Evolutionary conservation across 1,284 basidiomycete genomes (phyloP), one percentile per base, ranked within the genome.

Genomic region (Naganishia cerealis): DNA sequence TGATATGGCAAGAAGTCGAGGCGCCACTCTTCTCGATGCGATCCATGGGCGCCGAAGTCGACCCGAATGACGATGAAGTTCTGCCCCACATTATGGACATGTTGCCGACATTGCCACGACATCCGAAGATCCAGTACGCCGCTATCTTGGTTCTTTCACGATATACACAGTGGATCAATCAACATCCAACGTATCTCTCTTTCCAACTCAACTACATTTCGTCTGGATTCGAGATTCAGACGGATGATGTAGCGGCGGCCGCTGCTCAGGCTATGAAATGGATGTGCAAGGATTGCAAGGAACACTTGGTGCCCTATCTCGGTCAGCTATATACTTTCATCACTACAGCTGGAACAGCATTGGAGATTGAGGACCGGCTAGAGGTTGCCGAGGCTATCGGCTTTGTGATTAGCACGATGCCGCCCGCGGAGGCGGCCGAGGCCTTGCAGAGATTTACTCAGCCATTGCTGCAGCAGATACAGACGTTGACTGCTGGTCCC

Each of bases 21-120:
- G 96, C 96, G 0, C 96, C 96, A 0, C 81, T 99, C 48, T 99
- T 99, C 82, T 93, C 94, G 15, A 90, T 99, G 89, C 86, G 96
- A 59, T 94, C 94, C 4, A 99, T 99, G 93, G 96, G 96, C 24
- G 94, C 93, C 8, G 89, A 96, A 79, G 86, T 98, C 24, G 90
- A 97, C 75, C 84, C 87, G 9, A 83, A 85, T 48, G 94, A 99
- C 77, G 87, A 92, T 68, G 86, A 86, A 69, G 88, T 92, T 52
- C 88, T 98, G 26, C 94, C 94, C 0, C 91, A 92, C 78, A 95
- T 99, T 75, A 92, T 99, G 87, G 91, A 94, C 74, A 85, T 98
- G 56, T 88, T 99, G 52, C 92, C 95, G 12, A 88, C 86, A 33
- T 87, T 99, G 16, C 96, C 96, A 0, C 82, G 85, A 57, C 95